Evolutionary conservation across 257 asterid species (phyloP).

Genomic region (Lycium barbarum): DNA sequence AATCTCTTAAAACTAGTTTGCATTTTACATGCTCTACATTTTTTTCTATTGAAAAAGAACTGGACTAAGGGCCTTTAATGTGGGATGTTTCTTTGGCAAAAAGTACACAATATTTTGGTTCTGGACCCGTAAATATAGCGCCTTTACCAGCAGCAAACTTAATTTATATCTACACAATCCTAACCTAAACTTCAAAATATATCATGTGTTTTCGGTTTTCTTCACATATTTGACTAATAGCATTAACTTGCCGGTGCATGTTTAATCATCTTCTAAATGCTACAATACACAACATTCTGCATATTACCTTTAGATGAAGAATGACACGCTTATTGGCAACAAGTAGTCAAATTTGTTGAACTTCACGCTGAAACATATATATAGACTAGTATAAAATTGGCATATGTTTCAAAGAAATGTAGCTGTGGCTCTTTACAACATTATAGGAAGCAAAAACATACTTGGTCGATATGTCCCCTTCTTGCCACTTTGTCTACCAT

Average conservation of each 20-base stretch:
- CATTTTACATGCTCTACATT: background rate
- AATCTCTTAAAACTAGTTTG: slow-evolving; percentile 4
- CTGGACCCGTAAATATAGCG: background rate
- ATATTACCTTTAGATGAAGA: background rate
- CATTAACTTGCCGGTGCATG: background rate
- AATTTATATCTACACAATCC: too few relatives aligned
- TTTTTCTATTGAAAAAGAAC: background rate
- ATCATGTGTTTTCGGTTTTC: background rate
- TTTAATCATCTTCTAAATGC: background rate
- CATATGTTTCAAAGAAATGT: background rate
- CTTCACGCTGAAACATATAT: background rate
- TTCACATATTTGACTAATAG: background rate
- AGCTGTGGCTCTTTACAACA: background rate
- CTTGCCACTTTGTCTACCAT: background rate
- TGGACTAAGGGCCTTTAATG: background rate
- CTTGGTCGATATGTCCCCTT: background rate
- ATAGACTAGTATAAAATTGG: background rate
- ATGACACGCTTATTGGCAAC: background rate
- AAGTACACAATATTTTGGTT: background rate
- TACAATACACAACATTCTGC: background rate
- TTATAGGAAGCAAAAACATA: background rate
- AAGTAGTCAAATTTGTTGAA: background rate
- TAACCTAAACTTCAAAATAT: background rate
- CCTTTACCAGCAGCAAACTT: background rate
- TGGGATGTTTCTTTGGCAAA: background rate